phyloP scores from a whole-genome alignment of 2,329 filamentous ascomycete genomes.

The Exophiala sideris region DNA sequence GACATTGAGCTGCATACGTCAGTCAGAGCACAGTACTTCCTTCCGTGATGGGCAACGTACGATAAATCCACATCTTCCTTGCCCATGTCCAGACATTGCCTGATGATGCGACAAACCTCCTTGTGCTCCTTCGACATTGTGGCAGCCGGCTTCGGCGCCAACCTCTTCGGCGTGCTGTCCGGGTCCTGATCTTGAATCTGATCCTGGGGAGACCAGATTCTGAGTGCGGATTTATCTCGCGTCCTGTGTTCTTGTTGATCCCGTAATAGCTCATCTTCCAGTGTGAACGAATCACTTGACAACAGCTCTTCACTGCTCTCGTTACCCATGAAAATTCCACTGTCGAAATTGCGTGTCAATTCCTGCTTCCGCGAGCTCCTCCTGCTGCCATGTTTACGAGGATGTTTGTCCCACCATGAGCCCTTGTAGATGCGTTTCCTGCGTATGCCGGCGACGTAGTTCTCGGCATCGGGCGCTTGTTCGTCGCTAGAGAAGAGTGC shows the following conservation, averaged over 20 bases:
- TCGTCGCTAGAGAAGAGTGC: constrained; percentile 49
- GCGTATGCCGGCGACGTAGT: constrained; percentile 31
- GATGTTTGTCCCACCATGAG: constrained; percentile 26
- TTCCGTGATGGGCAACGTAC: constrained; percentile 31
- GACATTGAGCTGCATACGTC: constrained; percentile 10
- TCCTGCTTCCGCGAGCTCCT: constrained; percentile 38
- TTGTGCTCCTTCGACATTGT: constrained; percentile 31
- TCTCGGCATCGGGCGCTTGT: constrained; percentile 44
- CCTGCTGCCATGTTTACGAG: constrained; percentile 3
- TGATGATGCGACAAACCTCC: constrained; percentile 37
- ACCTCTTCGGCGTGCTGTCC: constrained; percentile 6
- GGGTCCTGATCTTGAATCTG: constrained; percentile 5
- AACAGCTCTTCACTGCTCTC: constrained; percentile 39
- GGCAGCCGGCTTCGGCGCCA: not conserved
- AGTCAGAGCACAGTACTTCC: not conserved
- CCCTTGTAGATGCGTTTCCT: constrained; percentile 28
- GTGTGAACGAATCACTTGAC: constrained; percentile 37
- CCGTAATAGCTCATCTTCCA: constrained; percentile 37
- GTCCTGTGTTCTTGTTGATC: constrained; percentile 22
- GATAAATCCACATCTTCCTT: constrained; percentile 45
- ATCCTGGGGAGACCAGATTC: not conserved
- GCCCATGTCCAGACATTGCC: constrained; percentile 43
- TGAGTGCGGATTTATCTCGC: not conserved
- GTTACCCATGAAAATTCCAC: constrained; percentile 49
- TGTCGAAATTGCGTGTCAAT: constrained; percentile 45